Conservation (phyloP, 495 filamentous ascomycete genomes). For the Neurospora sp. region DNA sequence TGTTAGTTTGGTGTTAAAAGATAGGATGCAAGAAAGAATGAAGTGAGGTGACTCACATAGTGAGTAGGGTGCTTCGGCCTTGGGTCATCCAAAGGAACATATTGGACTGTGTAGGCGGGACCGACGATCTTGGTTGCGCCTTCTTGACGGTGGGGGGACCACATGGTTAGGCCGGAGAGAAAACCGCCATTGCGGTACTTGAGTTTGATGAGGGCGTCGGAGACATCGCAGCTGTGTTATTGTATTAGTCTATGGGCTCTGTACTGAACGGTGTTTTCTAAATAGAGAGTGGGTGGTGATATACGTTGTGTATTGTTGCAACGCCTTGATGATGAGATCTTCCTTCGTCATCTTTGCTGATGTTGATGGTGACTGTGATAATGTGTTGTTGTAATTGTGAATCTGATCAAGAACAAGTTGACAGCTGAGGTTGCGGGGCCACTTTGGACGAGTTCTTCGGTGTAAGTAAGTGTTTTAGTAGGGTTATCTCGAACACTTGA, state of each 20-base stretch:
- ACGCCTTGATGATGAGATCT: constrained; percentile 27
- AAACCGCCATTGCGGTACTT: constrained; percentile 46
- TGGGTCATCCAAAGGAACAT: constrained; percentile 35
- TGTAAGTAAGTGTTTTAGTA: background rate
- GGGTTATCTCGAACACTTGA: background rate
- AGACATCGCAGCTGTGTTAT: constrained; percentile 33
- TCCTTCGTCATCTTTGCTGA: constrained; percentile 14
- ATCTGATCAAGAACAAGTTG: background rate
- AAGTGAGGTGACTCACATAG: constrained; percentile 30
- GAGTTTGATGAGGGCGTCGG: constrained; percentile 40
- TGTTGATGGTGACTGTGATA: background rate
- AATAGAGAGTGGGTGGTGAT: background rate
- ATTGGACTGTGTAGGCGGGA: constrained; percentile 49
- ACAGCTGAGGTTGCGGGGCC: background rate
- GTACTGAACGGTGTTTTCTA: background rate
- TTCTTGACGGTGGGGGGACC: constrained; percentile 42
- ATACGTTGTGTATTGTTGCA: constrained; percentile 37
- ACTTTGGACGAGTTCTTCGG: background rate
- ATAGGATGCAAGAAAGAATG: too few species aligned
- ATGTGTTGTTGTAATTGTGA: background rate
- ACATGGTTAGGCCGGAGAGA: constrained; percentile 47
- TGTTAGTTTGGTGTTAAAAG: background rate
- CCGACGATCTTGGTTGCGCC: constrained; percentile 46
- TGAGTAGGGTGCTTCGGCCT: constrained; percentile 35
- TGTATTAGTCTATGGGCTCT: background rate